phyloP scores from a whole-genome alignment of 108 stramenopile genomes.

The Tribonema minus region DNA sequence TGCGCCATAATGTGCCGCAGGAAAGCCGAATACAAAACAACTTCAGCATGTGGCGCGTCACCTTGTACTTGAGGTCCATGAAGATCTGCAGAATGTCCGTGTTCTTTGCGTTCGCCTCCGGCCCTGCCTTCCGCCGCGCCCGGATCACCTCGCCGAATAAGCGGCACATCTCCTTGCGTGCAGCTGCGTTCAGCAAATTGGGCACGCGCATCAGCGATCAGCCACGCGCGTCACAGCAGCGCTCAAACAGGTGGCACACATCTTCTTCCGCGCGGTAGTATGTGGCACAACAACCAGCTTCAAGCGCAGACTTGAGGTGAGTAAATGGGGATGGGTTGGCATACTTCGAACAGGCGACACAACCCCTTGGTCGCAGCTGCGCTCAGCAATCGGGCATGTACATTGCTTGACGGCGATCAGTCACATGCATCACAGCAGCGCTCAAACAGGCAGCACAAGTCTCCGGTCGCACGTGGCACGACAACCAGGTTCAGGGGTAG shows the following conservation, averaged over 20 bases:
- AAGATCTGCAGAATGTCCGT: conserved; percentile 92
- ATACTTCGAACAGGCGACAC: conserved; percentile 83
- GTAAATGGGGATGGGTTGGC: no score
- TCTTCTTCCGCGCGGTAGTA: no score
- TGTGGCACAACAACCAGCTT: not conserved
- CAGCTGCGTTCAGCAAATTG: no score
- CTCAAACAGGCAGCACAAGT: no score
- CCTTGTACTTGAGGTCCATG: conserved; percentile 94
- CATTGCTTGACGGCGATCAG: not conserved
- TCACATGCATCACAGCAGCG: not conserved
- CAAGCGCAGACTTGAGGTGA: no score
- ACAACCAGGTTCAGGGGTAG: not conserved
- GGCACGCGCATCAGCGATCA: not conserved
- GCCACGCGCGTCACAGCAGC: not conserved
- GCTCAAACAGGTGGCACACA: no score
- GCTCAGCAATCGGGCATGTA: no score
- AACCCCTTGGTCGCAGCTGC: conserved; percentile 68
- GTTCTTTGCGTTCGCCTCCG: conserved; percentile 62
- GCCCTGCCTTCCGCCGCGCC: conserved; percentile 71
- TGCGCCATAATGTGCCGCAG: no score
- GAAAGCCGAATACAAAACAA: no score
- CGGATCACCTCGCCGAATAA: conserved; percentile 86
- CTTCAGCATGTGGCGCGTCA: not conserved
- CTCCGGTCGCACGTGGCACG: no score
- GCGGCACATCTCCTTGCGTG: conserved; percentile 79